phyloP scores from a whole-genome alignment of 345 rosid species.

The Dipteronia sinensis region DNA sequence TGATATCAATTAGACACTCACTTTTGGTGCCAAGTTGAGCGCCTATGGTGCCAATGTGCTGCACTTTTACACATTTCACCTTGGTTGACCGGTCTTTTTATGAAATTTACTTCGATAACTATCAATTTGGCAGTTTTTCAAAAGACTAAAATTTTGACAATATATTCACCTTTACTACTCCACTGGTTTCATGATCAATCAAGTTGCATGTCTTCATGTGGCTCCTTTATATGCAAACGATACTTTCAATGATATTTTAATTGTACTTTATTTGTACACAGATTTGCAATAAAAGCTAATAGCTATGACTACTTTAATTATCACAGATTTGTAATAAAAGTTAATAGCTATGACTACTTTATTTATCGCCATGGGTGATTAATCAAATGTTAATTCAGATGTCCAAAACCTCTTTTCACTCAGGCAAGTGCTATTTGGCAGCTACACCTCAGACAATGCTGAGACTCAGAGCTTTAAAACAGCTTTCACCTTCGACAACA shows the following conservation, averaged over 20 bases:
- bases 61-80: neutral
- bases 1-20: neutral
- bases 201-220: neutral
- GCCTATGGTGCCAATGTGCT: neutral
- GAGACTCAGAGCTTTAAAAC: neutral
- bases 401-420: neutral
- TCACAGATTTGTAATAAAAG: neutral
- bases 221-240: neutral
- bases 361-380: neutral
- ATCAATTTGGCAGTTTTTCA: neutral
- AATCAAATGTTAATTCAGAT: neutral
- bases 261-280: neutral
- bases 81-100: neutral
- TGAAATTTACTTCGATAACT: no score
- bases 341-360: neutral
- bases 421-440: neutral
- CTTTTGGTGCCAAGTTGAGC: neutral
- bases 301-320: neutral
- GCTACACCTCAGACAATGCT: neutral
- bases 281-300: neutral
- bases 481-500: neutral
- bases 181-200: neutral
- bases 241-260: neutral
- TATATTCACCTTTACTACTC: neutral
- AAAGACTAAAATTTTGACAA: neutral